Evolutionary conservation across 441 rosid species (phyloP).

Genomic region (Pelargonium cotyledonis): DNA sequence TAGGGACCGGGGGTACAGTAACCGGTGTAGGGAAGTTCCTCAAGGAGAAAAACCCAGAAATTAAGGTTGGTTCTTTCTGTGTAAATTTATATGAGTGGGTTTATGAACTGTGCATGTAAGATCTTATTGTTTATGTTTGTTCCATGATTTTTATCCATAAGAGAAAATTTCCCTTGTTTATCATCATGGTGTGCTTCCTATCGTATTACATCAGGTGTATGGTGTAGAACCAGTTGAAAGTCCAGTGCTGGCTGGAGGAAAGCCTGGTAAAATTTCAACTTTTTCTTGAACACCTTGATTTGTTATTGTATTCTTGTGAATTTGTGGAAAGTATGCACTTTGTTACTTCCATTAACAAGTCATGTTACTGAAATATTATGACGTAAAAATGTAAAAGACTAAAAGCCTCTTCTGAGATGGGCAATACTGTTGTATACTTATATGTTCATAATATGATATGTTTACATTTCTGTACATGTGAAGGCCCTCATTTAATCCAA

Average conservation of each 20-base stretch:
- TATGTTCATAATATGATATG: too few relatives aligned
- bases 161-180: slow-evolving; percentile 8
- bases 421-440: too few relatives aligned
- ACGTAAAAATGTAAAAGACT: too few relatives aligned
- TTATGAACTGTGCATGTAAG: background rate
- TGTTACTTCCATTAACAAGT: background rate
- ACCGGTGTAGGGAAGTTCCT: slow-evolving; percentile 71
- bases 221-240: slow-evolving; percentile 76
- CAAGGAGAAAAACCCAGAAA: slow-evolving; percentile 58
- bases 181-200: slow-evolving; percentile 6
- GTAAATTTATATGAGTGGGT: background rate
- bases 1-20: slow-evolving; percentile 82
- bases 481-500: slow-evolving; percentile 64
- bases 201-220: slow-evolving; percentile 31
- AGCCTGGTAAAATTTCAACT: slow-evolving; percentile 37
- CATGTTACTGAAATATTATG: too few relatives aligned
- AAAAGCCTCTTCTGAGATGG: too few relatives aligned
- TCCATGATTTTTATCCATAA: background rate
- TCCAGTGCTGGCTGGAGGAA: slow-evolving; percentile 62
- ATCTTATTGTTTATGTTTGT: background rate
- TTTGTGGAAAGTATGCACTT: background rate
- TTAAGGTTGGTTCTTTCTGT: slow-evolving; percentile 42
- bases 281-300: background rate
- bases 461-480: background rate
- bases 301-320: background rate